Evolutionary conservation across 768 basidiomycete species (phyloP).

Genomic region (Mycena leptocephala): DNA sequence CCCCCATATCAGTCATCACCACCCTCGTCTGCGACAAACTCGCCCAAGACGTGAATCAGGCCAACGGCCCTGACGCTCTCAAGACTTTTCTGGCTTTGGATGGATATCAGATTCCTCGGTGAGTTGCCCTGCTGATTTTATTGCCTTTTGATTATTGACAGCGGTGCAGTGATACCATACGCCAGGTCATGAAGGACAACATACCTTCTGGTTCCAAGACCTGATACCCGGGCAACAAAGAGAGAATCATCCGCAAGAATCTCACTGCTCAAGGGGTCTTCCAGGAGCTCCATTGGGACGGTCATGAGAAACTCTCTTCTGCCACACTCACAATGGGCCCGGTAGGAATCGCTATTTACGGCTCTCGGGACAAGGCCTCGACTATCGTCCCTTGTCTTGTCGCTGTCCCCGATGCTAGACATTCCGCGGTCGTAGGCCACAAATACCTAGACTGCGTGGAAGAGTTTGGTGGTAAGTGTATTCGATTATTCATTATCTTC

Average conservation of each 20-base stretch:
- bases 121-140: neutral
- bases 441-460: too few species aligned
- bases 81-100: neutral
- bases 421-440: neutral
- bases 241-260: neutral
- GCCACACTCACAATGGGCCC: constrained; percentile 2
- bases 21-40: neutral
- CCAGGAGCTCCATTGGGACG: constrained; percentile 13
- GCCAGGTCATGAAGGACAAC: neutral
- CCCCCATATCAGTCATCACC: neutral
- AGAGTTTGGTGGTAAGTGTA: too few species aligned
- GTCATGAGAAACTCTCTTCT: neutral
- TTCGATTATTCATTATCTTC: too few species aligned
- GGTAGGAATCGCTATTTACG: constrained; percentile 4
- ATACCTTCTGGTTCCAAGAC: neutral
- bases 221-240: neutral
- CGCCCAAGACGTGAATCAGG: neutral
- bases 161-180: neutral
- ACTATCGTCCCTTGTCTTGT: neutral
- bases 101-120: constrained; percentile 8
- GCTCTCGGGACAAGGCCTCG: neutral
- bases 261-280: constrained; percentile 6
- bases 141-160: neutral
- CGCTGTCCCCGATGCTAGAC: neutral
- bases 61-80: neutral